These are phyloP conservation scores for Saccharomycopsis microspora DNA, from an alignment of 805 yeast genomes.

Conservation along the genomic window DNA sequence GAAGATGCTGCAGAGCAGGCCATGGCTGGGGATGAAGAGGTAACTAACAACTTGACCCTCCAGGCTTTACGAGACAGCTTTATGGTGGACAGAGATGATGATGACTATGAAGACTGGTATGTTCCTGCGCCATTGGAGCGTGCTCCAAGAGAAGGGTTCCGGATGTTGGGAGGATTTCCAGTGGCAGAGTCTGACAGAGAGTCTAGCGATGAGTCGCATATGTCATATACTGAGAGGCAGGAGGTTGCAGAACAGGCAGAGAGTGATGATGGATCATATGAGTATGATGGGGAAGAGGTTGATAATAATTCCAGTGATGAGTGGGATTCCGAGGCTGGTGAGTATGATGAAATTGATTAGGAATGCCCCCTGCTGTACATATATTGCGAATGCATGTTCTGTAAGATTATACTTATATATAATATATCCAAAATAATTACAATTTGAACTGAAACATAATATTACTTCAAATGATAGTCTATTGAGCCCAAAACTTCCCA, in stretches of 20 bases:
- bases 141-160: no score
- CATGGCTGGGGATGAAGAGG: background rate
- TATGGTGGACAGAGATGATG: constrained; percentile 1
- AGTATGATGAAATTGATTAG: constrained; percentile 4
- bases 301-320: constrained; percentile 3
- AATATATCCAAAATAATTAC: background rate
- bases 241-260: constrained; percentile 24
- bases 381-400: background rate
- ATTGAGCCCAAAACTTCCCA: constrained; percentile 17
- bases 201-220: background rate
- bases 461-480: constrained; percentile 11
- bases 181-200: no score
- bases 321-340: background rate
- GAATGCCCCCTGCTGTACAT: background rate
- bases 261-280: background rate
- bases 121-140: background rate
- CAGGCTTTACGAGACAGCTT: no score
- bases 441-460: background rate
- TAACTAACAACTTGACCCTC: background rate
- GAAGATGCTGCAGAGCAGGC: background rate
- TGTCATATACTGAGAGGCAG: background rate
- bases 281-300: background rate
- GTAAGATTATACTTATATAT: background rate
- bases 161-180: no score
- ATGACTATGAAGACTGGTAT: background rate